phyloP scores from a whole-genome alignment of 768 basidiomycete genomes.

The Amanita rubescens region DNA sequence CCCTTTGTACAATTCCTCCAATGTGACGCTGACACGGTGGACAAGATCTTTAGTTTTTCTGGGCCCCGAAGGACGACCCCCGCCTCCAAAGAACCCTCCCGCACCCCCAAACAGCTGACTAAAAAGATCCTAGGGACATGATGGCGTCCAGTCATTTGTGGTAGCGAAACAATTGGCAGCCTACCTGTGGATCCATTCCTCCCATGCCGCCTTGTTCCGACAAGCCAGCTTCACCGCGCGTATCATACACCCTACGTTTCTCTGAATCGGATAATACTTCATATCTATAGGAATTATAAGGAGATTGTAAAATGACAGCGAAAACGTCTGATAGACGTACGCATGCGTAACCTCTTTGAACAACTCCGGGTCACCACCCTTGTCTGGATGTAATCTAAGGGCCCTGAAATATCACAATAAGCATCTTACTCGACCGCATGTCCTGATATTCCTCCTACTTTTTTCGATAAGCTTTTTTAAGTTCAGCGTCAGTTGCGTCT shows the following conservation, averaged over 20 bases:
- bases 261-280: constrained; percentile 88
- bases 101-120: constrained; percentile 88
- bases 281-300: constrained; percentile 50
- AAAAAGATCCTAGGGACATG: constrained; percentile 71
- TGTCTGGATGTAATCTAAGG: constrained; percentile 82
- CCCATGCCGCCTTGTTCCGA: constrained; percentile 84
- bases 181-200: constrained; percentile 92
- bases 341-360: constrained; percentile 98
- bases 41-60: constrained; percentile 98
- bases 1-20: constrained; percentile 98
- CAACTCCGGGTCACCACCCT: constrained; percentile 91
- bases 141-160: not conserved
- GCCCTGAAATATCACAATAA: constrained; percentile 42
- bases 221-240: constrained; percentile 87
- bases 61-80: constrained; percentile 60
- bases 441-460: constrained; percentile 43
- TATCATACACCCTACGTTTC: constrained; percentile 77
- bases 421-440: constrained; percentile 4
- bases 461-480: constrained; percentile 95
- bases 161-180: too few relatives aligned
- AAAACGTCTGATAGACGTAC: constrained; percentile 41
- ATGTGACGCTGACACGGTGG: constrained; percentile 91
- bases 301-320: constrained; percentile 4
- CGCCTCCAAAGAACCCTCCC: constrained; percentile 71
- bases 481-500: constrained; percentile 71